Conservation (phyloP, 768 basidiomycete genomes). For the Grammothele lineata region DNA sequence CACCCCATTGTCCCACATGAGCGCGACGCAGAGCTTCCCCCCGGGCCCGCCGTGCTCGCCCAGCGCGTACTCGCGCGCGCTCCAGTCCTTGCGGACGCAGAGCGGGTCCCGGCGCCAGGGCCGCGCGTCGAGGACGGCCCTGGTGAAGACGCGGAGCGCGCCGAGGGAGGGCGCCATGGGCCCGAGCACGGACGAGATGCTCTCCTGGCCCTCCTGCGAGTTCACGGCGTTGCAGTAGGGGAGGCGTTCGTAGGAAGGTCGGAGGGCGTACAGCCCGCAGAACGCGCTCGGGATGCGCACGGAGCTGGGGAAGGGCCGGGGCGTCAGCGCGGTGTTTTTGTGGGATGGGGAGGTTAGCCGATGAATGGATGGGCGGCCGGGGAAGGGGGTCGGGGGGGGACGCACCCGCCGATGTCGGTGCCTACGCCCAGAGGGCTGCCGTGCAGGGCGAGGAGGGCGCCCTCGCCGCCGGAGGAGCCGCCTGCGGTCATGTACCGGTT, state of each 20-base stretch:
- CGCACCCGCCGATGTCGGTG: conserved; percentile 76
- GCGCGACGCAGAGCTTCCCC: conserved; percentile 42
- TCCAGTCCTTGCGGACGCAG: conserved; percentile 45
- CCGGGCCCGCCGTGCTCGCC: conserved; percentile 41
- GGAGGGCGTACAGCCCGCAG: conserved; percentile 66
- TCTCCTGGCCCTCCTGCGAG: conserved; percentile 67
- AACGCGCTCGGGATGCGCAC: conserved; percentile 67
- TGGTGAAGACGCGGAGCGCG: conserved; percentile 64
- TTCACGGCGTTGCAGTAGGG: conserved; percentile 68
- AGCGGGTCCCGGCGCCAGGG: conserved; percentile 59
- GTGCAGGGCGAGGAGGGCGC: conserved; percentile 60
- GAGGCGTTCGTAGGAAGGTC: conserved; percentile 64
- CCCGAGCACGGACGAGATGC: conserved; percentile 67
- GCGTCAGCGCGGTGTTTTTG: background rate
- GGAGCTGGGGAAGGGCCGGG: conserved; percentile 42
- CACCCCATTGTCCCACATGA: conserved; percentile 66
- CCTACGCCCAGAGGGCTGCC: conserved; percentile 61
- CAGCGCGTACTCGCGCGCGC: conserved; percentile 39
- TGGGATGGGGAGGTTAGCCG: background rate
- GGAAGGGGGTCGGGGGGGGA: background rate
- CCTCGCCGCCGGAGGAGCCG: conserved; percentile 86
- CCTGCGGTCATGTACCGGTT: conserved; percentile 70
- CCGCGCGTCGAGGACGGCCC: conserved; percentile 49
- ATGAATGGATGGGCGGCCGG: background rate
- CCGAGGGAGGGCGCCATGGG: conserved; percentile 57